phyloP scores from a whole-genome alignment of 768 basidiomycete species.

The Sistotremastrum suecicum region DNA sequence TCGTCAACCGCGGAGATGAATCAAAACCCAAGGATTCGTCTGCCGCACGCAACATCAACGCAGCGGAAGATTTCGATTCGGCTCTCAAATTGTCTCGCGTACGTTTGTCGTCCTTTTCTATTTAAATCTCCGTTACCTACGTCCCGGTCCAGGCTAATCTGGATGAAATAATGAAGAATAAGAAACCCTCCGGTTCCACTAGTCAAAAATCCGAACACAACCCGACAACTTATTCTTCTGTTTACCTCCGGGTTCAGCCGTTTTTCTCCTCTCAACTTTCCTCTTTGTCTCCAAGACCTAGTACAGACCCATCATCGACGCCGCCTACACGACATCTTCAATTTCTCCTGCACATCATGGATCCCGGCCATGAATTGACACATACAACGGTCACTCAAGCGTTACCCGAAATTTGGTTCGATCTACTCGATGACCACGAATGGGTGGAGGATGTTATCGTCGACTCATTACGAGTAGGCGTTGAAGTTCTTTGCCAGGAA shows the following conservation, averaged over 20 bases:
- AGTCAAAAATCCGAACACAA: conserved; percentile 24
- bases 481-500: conserved; percentile 88
- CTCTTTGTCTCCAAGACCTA: conserved; percentile 19
- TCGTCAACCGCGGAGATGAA: conserved; percentile 74
- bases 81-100: conserved; percentile 81
- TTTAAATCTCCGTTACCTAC: neutral
- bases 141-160: conserved; percentile 46
- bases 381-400: conserved; percentile 74
- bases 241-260: conserved; percentile 91
- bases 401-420: conserved; percentile 75
- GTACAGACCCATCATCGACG: conserved; percentile 14
- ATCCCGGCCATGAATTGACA: conserved; percentile 66
- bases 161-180: conserved; percentile 62
- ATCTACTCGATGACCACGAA: conserved; percentile 79
- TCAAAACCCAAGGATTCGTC: conserved; percentile 49
- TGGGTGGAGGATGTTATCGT: conserved; percentile 97
- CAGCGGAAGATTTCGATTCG: conserved; percentile 72
- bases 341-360: conserved; percentile 58
- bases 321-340: conserved; percentile 35
- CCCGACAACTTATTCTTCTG: conserved; percentile 73
- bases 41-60: conserved; percentile 54
- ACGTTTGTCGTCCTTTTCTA: conserved; percentile 10
- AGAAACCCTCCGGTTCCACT: conserved; percentile 17
- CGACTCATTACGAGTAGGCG: conserved; percentile 67
- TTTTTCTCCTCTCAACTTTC: conserved; percentile 44